A percentile compares a stretch with the other conserved stretches of the same genome.
phyloP scores from a whole-genome alignment of 2,329 filamentous ascomycete genomes.

The Aureobasidium leucospermi region DNA sequence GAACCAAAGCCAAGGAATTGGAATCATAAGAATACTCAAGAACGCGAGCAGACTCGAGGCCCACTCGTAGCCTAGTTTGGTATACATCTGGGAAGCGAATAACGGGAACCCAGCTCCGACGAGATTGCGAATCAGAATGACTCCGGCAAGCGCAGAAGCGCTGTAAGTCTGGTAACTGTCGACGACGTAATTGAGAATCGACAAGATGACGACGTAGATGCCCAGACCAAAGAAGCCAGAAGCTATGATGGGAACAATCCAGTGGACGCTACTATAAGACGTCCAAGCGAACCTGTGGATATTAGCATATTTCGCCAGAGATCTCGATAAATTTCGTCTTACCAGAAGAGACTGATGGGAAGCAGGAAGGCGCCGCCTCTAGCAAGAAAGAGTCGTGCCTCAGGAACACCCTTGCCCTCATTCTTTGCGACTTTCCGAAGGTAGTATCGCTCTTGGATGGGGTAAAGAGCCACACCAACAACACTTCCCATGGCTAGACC shows the following conservation, averaged over 20 bases:
- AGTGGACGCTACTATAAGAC: constrained; percentile 17
- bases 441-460: constrained; percentile 20
- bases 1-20: constrained; percentile 32
- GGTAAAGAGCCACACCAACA: constrained; percentile 16
- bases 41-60: constrained; percentile 38
- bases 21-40: constrained; percentile 30
- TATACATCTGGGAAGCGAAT: constrained; percentile 21
- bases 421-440: constrained; percentile 16
- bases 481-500: constrained; percentile 21
- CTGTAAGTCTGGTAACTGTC: constrained; percentile 41
- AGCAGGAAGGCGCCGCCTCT: constrained; percentile 19
- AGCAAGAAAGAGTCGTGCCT: constrained; percentile 23
- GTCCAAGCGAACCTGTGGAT: constrained; percentile 13
- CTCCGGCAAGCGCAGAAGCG: constrained; percentile 33
- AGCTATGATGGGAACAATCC: constrained; percentile 44
- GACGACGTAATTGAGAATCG: constrained; percentile 44
- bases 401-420: constrained; percentile 23
- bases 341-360: constrained; percentile 21
- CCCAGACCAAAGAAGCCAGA: constrained; percentile 44
- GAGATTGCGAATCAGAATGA: constrained; percentile 34
- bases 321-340: too few relatives aligned
- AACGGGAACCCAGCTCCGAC: constrained; percentile 27
- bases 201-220: constrained; percentile 45
- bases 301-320: background rate
- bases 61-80: constrained; percentile 34